Conservation (phyloP, 2,329 filamentous ascomycete genomes). For the Pseudogymnoascus pannorum region DNA sequence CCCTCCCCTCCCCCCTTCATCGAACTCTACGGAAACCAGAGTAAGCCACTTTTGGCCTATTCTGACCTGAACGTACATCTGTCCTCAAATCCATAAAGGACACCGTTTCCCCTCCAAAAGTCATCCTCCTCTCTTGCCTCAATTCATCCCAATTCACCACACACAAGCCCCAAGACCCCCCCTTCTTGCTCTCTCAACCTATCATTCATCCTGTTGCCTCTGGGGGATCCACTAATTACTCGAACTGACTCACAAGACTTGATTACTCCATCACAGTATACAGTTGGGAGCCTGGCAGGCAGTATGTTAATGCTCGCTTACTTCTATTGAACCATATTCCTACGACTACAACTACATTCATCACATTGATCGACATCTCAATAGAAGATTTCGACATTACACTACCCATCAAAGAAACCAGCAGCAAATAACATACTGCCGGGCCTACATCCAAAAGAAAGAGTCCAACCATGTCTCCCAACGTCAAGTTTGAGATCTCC, state of each 20-base stretch:
- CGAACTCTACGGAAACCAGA: background rate
- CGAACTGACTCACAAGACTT: background rate
- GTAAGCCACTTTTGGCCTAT: background rate
- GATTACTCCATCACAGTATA: too few relatives aligned
- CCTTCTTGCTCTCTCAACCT: background rate
- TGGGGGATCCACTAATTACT: background rate
- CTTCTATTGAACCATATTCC: background rate
- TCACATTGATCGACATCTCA: background rate
- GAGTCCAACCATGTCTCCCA: background rate
- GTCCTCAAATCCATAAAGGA: background rate
- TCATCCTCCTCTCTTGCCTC: background rate
- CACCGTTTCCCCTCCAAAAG: constrained; percentile 1
- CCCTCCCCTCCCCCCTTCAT: background rate
- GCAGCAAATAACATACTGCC: background rate
- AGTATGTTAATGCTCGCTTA: constrained; percentile 1
- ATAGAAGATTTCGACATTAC: background rate
- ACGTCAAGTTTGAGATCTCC: background rate
- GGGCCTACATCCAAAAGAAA: background rate
- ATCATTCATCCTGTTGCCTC: background rate
- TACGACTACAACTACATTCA: background rate
- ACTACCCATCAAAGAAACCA: background rate
- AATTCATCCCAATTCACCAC: background rate
- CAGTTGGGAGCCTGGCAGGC: background rate
- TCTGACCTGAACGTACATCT: background rate
- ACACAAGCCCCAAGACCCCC: background rate